Percentiles rank a stretch among this genome's conserved stretches.
Conservation (phyloP, 139 green algal genomes). For the Pleodorina starrii region DNA sequence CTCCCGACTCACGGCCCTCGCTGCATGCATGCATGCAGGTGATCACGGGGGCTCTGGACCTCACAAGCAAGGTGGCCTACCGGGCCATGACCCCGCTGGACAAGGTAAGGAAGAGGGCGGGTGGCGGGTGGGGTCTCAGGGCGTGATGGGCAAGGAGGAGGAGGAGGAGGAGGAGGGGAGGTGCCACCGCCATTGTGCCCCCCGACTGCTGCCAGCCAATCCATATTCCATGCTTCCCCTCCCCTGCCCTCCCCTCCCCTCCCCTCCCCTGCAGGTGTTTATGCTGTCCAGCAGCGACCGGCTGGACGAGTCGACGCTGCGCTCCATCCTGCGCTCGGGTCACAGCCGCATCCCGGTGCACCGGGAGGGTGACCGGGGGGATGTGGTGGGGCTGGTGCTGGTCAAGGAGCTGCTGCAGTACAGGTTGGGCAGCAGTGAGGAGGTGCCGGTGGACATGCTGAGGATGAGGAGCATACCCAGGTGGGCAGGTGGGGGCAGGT, state of each 20-base stretch:
- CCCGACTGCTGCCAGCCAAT: too few relatives aligned
- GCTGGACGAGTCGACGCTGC: slow-evolving; percentile 72
- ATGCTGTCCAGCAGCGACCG: slow-evolving; percentile 75
- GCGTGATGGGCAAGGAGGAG: background rate
- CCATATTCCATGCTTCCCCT: too few relatives aligned
- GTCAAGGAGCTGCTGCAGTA: slow-evolving; percentile 89
- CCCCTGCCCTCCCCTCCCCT: too few relatives aligned
- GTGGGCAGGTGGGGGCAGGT: slow-evolving; percentile 8
- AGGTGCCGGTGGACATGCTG: slow-evolving; percentile 60
- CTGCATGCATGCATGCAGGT: too few relatives aligned
- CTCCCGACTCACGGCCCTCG: too few relatives aligned
- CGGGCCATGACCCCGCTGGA: slow-evolving; percentile 88
- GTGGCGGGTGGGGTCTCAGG: background rate
- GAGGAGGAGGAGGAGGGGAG: background rate
- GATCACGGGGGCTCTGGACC: slow-evolving; percentile 82
- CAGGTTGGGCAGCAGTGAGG: slow-evolving; percentile 32
- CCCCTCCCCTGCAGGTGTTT: slow-evolving; percentile 85
- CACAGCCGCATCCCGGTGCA: slow-evolving; percentile 89
- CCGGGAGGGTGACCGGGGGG: slow-evolving; percentile 51
- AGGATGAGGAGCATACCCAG: slow-evolving; percentile 54
- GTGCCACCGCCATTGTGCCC: too few relatives aligned
- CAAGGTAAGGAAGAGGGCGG: slow-evolving; percentile 56
- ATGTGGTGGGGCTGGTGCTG: slow-evolving; percentile 83
- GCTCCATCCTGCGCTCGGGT: slow-evolving; percentile 72
- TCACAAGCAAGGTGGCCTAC: slow-evolving; percentile 84